These are phyloP conservation scores for Penicillium sp. DNA, from an alignment of 2,329 filamentous ascomycete species.

Conservation along the genomic window DNA sequence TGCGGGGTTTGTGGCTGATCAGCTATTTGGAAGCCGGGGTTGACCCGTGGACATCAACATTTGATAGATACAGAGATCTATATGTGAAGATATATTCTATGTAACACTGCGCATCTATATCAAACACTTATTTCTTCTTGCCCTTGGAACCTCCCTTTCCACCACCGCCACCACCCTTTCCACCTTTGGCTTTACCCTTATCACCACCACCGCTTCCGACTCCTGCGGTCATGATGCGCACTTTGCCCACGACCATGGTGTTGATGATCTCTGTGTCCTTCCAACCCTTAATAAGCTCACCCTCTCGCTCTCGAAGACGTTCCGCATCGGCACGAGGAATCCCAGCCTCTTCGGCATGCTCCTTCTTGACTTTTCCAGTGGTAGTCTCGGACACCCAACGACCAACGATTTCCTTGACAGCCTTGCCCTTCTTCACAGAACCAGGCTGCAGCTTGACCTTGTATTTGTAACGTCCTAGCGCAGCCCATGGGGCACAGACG, in stretches of 20 bases:
- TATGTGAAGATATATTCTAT: constrained; percentile 3
- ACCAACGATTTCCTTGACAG: constrained; percentile 84
- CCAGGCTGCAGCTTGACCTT: constrained; percentile 94
- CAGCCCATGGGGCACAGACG: constrained; percentile 65
- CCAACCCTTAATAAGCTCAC: constrained; percentile 78
- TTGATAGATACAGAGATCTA: not conserved
- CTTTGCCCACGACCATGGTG: constrained; percentile 75
- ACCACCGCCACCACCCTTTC: constrained; percentile 25
- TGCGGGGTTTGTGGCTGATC: not conserved
- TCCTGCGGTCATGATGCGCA: constrained; percentile 74
- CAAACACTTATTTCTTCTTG: constrained; percentile 40
- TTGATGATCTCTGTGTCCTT: constrained; percentile 83
- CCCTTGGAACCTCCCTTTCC: constrained; percentile 36
- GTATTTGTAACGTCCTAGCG: constrained; percentile 75
- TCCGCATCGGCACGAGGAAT: constrained; percentile 61
- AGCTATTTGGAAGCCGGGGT: not conserved
- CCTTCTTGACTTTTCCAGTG: constrained; percentile 47
- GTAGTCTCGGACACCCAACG: constrained; percentile 71
- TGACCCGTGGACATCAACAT: not conserved
- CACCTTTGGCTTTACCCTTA: constrained; percentile 25
- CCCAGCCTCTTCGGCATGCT: constrained; percentile 60
- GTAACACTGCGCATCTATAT: constrained; percentile 3
- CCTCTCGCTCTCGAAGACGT: constrained; percentile 80
- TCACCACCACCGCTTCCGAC: constrained; percentile 46
- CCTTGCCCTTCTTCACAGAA: constrained; percentile 88